These are phyloP conservation scores for Sporothrix variecibatus DNA, from an alignment of 2,329 filamentous ascomycete genomes.

Conservation along the genomic window DNA sequence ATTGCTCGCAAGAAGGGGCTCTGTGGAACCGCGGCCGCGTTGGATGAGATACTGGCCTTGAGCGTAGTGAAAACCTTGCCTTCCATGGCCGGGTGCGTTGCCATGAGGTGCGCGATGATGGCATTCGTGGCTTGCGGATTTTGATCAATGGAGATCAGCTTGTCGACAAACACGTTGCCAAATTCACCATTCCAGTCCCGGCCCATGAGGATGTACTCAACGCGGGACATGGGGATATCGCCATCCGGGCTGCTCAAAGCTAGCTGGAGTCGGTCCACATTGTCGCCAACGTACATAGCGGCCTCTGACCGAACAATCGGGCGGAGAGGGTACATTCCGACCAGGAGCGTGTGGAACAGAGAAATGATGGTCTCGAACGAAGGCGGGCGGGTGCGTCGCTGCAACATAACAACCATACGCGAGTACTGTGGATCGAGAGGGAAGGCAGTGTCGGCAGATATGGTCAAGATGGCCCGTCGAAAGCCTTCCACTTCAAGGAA, in stretches of 20 bases:
- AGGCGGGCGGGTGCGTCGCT: conserved; percentile 55
- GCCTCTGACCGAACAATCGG: conserved; percentile 32
- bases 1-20: conserved; percentile 60
- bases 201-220: conserved; percentile 30
- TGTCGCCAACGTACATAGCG: conserved; percentile 44
- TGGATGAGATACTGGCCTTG: conserved; percentile 54
- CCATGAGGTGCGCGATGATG: conserved; percentile 61
- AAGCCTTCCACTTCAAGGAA: conserved; percentile 66
- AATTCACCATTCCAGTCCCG: conserved; percentile 32
- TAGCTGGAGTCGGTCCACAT: conserved; percentile 29
- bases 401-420: conserved; percentile 55
- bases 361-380: conserved; percentile 57
- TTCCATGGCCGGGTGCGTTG: conserved; percentile 54
- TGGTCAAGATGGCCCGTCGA: conserved; percentile 57
- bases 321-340: conserved; percentile 39
- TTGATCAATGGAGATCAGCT: conserved; percentile 64
- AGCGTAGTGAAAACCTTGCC: conserved; percentile 55
- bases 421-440: conserved; percentile 58
- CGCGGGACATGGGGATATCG: conserved; percentile 31
- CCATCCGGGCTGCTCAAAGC: conserved; percentile 28
- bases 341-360: conserved; percentile 50
- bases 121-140: conserved; percentile 52
- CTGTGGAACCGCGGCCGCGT: conserved; percentile 49
- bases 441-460: conserved; percentile 59
- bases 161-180: conserved; percentile 62